Evolutionary conservation across 345 rosid genomes (phyloP).

Genomic region (Carallia pectinifolia): DNA sequence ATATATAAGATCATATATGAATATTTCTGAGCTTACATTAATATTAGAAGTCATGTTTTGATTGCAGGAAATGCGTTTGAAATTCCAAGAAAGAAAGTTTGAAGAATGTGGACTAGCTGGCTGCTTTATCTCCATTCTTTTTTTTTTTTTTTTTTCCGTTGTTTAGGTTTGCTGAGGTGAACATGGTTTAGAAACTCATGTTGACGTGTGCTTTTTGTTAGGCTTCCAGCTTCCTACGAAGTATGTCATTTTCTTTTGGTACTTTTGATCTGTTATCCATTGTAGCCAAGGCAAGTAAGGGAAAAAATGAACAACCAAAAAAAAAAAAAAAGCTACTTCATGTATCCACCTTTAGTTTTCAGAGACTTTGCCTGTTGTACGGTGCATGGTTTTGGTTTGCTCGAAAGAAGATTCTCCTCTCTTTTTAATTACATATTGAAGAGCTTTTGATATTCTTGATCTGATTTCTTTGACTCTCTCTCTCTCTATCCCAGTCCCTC

Average conservation of each 20-base stretch:
- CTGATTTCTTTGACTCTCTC: constrained; percentile 10
- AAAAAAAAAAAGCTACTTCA: constrained; percentile 3
- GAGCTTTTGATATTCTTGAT: constrained; percentile 23
- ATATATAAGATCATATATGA: neutral
- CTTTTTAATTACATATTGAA: constrained; percentile 33
- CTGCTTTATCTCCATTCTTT: neutral
- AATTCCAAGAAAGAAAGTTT: no score
- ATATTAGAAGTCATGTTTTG: no score
- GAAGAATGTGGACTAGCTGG: neutral
- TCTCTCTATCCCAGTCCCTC: neutral
- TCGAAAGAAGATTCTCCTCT: constrained; percentile 52
- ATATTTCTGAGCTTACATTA: neutral
- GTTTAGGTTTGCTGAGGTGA: constrained; percentile 14
- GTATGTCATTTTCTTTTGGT: constrained; percentile 3
- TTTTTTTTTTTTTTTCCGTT: constrained; percentile 21
- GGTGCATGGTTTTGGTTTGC: constrained; percentile 72
- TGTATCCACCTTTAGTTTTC: constrained; percentile 20
- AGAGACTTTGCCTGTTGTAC: constrained; percentile 44
- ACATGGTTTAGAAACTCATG: constrained; percentile 18
- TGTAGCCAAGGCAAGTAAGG: constrained; percentile 16
- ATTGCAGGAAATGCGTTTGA: no score
- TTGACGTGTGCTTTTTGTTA: constrained; percentile 17
- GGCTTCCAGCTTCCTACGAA: constrained; percentile 16
- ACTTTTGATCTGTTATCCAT: constrained; percentile 11
- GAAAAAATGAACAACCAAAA: neutral